Evolutionary conservation across 495 filamentous ascomycete genomes (phyloP).

Genomic region (Aspergillus hancockii): DNA sequence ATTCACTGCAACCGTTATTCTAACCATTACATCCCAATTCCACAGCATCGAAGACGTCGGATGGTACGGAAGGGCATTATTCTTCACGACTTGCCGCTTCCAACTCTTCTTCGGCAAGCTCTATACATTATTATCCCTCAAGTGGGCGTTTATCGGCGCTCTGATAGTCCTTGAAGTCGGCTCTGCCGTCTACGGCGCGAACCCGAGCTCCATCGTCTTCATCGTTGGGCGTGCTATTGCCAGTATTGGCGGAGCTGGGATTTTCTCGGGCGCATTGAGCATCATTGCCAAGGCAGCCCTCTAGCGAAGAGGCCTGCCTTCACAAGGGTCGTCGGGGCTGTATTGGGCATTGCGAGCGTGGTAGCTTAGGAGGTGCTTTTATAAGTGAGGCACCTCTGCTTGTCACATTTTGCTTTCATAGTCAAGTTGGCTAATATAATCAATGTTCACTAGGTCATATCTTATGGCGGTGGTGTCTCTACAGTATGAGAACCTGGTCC

Average conservation of each 20-base stretch:
- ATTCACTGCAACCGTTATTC: constrained; percentile 56
- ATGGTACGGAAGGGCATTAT: constrained; percentile 58
- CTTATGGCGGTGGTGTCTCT: constrained; percentile 77
- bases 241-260: constrained; percentile 24
- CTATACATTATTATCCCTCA: constrained; percentile 16
- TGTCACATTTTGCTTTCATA: neutral
- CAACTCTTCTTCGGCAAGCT: constrained; percentile 21
- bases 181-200: constrained; percentile 15
- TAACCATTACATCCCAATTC: constrained; percentile 55
- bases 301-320: constrained; percentile 43
- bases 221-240: constrained; percentile 31
- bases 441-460: constrained; percentile 28
- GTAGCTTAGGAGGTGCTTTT: constrained; percentile 50
- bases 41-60: constrained; percentile 53
- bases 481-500: too few species aligned
- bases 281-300: constrained; percentile 45
- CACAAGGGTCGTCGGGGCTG: constrained; percentile 29
- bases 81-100: constrained; percentile 18
- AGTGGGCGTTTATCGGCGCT: constrained; percentile 21
- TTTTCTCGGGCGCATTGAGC: constrained; percentile 23
- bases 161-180: constrained; percentile 25
- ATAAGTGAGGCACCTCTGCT: constrained; percentile 23
- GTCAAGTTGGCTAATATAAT: neutral
- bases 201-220: constrained; percentile 23
- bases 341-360: constrained; percentile 31